Percentiles rank a stretch among this genome's conserved stretches.
These are phyloP conservation scores for Pythium myriotylum DNA, from an alignment of 352 stramenopile genomes.

Conservation along the genomic window DNA sequence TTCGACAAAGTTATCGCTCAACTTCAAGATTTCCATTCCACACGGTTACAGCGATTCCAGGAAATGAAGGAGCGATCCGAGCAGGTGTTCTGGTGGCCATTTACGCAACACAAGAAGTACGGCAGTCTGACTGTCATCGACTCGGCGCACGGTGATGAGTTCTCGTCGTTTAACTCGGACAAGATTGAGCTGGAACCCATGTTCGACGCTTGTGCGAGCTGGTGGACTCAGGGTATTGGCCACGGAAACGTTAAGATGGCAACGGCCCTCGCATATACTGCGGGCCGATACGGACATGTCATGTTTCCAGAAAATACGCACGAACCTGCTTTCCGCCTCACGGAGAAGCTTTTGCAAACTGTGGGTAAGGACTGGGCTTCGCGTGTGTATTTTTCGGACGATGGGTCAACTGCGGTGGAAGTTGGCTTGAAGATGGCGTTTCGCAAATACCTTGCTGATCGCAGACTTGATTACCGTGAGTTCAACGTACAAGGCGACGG, in stretches of 20 bases:
- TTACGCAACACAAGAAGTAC: constrained; percentile 91
- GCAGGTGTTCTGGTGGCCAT: constrained; percentile 92
- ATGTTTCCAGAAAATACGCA: constrained; percentile 93
- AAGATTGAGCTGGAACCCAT: constrained; percentile 64
- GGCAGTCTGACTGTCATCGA: constrained; percentile 86
- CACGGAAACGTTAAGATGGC: constrained; percentile 90
- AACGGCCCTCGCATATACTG: constrained; percentile 86
- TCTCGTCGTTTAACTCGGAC: constrained; percentile 53
- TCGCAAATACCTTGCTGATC: constrained; percentile 80
- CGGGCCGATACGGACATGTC: constrained; percentile 90
- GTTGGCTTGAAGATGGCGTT: constrained; percentile 93
- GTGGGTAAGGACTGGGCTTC: constrained; percentile 85
- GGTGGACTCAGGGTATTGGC: constrained; percentile 93
- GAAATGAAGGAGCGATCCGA: constrained; percentile 63
- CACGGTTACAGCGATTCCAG: constrained; percentile 52
- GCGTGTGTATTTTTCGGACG: constrained; percentile 92
- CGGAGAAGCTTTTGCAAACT: constrained; percentile 72
- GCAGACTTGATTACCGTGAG: constrained; percentile 59
- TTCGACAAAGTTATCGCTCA: constrained; percentile 58
- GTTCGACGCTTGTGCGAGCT: constrained; percentile 91
- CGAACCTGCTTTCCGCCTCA: constrained; percentile 80
- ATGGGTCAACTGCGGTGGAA: constrained; percentile 91
- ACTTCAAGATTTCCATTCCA: constrained; percentile 61
- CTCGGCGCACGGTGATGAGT: constrained; percentile 89
- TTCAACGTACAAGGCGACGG: constrained; percentile 12